Conservation (phyloP, 768 basidiomycete genomes). For the Collybiopsis luxurians region DNA sequence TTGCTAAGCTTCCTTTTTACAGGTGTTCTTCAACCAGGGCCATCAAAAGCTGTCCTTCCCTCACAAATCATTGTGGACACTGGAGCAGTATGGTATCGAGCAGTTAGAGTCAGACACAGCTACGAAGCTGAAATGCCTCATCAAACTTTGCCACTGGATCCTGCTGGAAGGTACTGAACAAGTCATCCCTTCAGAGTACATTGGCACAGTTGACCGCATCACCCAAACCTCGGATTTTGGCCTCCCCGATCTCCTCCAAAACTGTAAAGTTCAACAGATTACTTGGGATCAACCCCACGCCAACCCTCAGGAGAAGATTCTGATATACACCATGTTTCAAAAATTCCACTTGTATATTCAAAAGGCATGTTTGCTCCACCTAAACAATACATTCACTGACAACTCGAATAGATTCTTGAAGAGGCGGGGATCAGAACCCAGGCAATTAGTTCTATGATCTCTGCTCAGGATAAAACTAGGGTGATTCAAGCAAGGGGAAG, state of each 20-base stretch:
- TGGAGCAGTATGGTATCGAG: not conserved
- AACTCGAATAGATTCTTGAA: too few relatives aligned
- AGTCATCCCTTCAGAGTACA: not conserved
- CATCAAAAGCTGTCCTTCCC: not conserved
- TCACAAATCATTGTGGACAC: too few relatives aligned
- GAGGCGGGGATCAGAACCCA: too few relatives aligned
- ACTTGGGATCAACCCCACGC: not conserved
- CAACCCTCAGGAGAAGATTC: not conserved
- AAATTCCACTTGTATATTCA: not conserved
- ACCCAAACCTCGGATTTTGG: not conserved
- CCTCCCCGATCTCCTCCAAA: not conserved
- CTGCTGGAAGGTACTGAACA: not conserved
- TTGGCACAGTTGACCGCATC: not conserved
- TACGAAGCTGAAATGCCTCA: not conserved
- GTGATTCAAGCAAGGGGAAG: too few relatives aligned
- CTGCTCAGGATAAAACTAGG: too few relatives aligned
- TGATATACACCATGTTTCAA: constrained; percentile 2
- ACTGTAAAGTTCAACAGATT: not conserved
- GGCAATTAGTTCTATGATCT: too few relatives aligned
- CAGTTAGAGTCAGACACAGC: not conserved
- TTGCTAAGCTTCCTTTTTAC: not conserved
- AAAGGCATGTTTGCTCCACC: not conserved
- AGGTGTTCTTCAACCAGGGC: not conserved
- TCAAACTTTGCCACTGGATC: not conserved
- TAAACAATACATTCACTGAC: too few relatives aligned